Percentiles rank a stretch among this genome's conserved stretches.
Evolutionary conservation across 192 early-diverging fungal genomes (phyloP).

Genomic region (Borealophlyctis nickersoniae): DNA sequence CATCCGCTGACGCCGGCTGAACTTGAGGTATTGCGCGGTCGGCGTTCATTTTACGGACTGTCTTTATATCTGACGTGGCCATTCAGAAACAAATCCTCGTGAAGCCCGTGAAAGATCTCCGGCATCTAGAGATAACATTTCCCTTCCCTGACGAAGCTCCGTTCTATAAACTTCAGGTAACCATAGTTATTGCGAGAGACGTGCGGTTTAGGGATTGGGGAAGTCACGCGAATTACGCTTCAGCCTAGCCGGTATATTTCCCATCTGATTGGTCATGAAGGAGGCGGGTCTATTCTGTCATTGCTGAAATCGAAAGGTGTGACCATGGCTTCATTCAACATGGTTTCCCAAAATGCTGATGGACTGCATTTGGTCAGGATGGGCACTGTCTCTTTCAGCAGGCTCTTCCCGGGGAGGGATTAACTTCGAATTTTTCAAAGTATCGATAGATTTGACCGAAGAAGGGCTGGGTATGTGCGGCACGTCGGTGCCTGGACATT

Average conservation of each 20-base stretch:
- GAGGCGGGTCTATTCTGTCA: slow-evolving; percentile 80
- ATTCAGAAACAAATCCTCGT: slow-evolving; percentile 53
- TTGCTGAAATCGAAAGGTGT: slow-evolving; percentile 74
- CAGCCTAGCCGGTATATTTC: slow-evolving; percentile 76
- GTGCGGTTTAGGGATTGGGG: no score
- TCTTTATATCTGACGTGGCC: background rate
- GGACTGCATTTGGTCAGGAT: slow-evolving; percentile 38
- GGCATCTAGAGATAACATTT: slow-evolving; percentile 77
- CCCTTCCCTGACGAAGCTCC: slow-evolving; percentile 79
- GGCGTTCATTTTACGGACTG: background rate
- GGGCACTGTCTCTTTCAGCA: slow-evolving; percentile 77
- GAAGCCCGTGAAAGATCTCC: slow-evolving; percentile 70
- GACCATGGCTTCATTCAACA: background rate
- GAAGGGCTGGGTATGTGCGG: slow-evolving; percentile 59
- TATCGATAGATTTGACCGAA: slow-evolving; percentile 80
- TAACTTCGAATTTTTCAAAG: slow-evolving; percentile 79
- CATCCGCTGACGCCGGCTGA: slow-evolving; percentile 75
- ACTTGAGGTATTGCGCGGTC: slow-evolving; percentile 47
- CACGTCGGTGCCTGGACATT: slow-evolving; percentile 4
- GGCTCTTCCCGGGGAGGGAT: slow-evolving; percentile 62
- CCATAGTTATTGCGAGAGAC: background rate
- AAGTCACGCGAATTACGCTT: background rate
- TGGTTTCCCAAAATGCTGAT: background rate
- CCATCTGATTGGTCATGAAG: slow-evolving; percentile 92
- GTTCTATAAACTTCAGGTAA: slow-evolving; percentile 26